Percentiles rank a stretch among this genome's conserved stretches.
These are phyloP conservation scores for Metschnikowia cubensis DNA, from an alignment of 805 yeast species.

Conservation along the genomic window DNA sequence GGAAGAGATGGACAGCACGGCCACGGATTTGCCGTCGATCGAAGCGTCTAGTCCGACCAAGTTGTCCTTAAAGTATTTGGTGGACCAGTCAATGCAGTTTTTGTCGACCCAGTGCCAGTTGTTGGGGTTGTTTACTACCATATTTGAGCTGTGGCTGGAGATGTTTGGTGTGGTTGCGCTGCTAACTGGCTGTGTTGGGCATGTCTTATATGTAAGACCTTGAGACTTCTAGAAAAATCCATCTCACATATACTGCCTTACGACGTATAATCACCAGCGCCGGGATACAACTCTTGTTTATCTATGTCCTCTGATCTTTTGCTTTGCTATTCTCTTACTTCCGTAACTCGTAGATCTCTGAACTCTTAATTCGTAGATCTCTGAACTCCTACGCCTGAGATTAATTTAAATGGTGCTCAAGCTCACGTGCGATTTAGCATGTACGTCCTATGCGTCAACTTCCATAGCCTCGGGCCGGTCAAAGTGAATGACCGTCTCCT, in stretches of 20 bases:
- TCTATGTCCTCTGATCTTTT: not conserved
- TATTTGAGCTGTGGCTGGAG: slow-evolving; percentile 23
- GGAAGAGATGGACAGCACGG: slow-evolving; percentile 45
- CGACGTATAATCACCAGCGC: not conserved
- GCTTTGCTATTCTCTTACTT: not conserved
- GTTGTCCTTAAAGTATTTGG: slow-evolving; percentile 62
- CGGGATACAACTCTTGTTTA: not conserved
- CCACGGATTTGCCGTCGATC: slow-evolving; percentile 27
- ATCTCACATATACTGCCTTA: not conserved
- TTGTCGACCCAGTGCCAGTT: slow-evolving; percentile 99
- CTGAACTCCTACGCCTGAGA: not conserved
- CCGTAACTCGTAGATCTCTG: not conserved
- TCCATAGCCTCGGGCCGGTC: slow-evolving; percentile 35
- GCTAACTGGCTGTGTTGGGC: not conserved
- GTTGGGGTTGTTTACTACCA: slow-evolving; percentile 96
- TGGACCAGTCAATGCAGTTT: slow-evolving; percentile 91
- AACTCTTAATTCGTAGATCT: not conserved
- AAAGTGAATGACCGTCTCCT: slow-evolving; percentile 54
- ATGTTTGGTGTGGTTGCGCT: not conserved
- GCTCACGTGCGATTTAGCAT: not conserved
- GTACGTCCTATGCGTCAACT: slow-evolving; percentile 32
- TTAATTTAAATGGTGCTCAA: not conserved
- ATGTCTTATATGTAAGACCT: slow-evolving; percentile 1
- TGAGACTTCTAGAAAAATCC: slow-evolving; percentile 5
- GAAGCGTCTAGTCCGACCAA: slow-evolving; percentile 48